Evolutionary conservation across 164 flowering plant genomes (phyloP).

Genomic region (Kalanchoe fedtschenkoi): DNA sequence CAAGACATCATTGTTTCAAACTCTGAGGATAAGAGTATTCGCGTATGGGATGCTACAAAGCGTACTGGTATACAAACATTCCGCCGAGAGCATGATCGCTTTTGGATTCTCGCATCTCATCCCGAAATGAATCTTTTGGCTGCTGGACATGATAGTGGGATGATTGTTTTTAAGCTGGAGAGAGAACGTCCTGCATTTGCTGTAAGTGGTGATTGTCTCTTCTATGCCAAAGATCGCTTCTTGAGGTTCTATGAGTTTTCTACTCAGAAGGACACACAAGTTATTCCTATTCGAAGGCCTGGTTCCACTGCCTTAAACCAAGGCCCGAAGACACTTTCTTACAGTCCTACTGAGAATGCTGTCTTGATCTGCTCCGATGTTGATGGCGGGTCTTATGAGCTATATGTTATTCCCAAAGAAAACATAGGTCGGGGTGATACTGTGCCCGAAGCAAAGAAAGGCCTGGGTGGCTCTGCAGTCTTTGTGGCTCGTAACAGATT

Average conservation of each 20-base stretch:
- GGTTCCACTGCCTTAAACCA: slow-evolving; percentile 65
- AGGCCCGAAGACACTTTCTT: slow-evolving; percentile 67
- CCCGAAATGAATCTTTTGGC: slow-evolving; percentile 49
- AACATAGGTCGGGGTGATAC: slow-evolving; percentile 51
- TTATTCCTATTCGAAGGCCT: slow-evolving; percentile 65
- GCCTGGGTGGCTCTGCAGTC: slow-evolving; percentile 69
- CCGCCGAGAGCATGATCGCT: slow-evolving; percentile 58
- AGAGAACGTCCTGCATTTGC: slow-evolving; percentile 85
- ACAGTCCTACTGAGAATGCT: slow-evolving; percentile 86
- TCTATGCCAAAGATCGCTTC: slow-evolving; percentile 72
- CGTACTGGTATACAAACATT: slow-evolving; percentile 83
- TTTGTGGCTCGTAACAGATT: slow-evolving; percentile 80
- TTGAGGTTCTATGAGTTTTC: slow-evolving; percentile 60
- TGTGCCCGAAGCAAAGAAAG: slow-evolving; percentile 64
- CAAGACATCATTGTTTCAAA: slow-evolving; percentile 34
- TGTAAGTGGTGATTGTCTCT: slow-evolving; percentile 60
- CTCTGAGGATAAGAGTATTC: slow-evolving; percentile 79
- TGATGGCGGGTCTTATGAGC: slow-evolving; percentile 90
- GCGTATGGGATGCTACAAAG: slow-evolving; percentile 48
- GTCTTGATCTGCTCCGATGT: slow-evolving; percentile 74
- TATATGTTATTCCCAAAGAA: slow-evolving; percentile 64
- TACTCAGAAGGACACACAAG: slow-evolving; percentile 64
- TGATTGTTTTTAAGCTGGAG: slow-evolving; percentile 87
- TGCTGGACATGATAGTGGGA: slow-evolving; percentile 85
- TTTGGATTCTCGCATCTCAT: slow-evolving; percentile 65